Base-by-base conservation (phyloP, 371 early-diverging fungal genomes). In the Actinomucor elegans region DNA sequence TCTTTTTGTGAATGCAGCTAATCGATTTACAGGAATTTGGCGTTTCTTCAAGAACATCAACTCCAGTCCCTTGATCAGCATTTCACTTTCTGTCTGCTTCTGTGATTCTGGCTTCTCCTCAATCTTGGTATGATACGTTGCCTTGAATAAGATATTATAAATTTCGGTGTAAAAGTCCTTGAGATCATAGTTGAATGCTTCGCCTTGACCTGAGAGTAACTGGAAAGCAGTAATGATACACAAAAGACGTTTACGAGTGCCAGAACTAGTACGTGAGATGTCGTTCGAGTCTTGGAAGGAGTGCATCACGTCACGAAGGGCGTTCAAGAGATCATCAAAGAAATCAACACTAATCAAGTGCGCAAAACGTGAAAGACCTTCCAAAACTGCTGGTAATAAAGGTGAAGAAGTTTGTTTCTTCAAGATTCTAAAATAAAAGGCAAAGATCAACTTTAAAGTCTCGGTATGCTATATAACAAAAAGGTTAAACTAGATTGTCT, bases 261-360 rank as follows among this genome's bases (percentile, higher is more conserved):
- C 73, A 5, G 57, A 75, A 48, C 67, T 73, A 38, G 48, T 64
- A 51, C 66, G 66, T 36, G 60, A 61, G 7, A 66, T 55, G 20
- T 73, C 74, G 17, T 69, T 70, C 3, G 55, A 59, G 4, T 67
- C 65, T 23, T 69, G 69, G 28, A 70, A 55, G 2, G 57, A 50
- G 33, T 76, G 67, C 80, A 91, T 85, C 26, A 97, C 92, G 44
- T 79, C 84, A 59, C 90, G 89, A 23, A 97, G 81, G 9, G 89
- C 81, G 26, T 80, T 77, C 44, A 96, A 67, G 52, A 97, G 61
- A 64, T 97, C 97, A n/a, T 82, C 79, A 67, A 95, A 97, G 61
- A 94, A 94, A 62, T 96, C 96, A 9, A 97, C 87, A 57, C 87
- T 94, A 67, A 97, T 96, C 44, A 96, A 76, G 65, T 96, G 96